Evolutionary conservation across 345 rosid species (phyloP).

Genomic region (Firmiana major): DNA sequence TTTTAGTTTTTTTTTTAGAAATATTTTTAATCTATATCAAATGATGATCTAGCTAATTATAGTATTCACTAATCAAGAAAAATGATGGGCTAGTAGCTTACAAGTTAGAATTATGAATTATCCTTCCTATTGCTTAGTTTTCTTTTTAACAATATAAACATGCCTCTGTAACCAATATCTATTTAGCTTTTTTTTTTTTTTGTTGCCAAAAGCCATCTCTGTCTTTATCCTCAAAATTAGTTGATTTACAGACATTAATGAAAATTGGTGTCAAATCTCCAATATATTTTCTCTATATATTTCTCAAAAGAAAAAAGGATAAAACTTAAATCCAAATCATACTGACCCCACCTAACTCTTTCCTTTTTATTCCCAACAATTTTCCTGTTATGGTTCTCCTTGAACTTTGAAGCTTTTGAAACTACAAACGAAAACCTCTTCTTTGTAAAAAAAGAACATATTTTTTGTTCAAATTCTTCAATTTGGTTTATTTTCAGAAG

Average conservation of each 20-base stretch:
- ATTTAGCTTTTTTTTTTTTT: no score
- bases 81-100: no score
- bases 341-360: slow-evolving; percentile 7
- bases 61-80: no score
- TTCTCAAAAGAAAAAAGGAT: slow-evolving; percentile 3
- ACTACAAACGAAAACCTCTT: no score
- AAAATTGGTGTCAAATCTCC: not conserved
- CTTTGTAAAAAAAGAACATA: not conserved
- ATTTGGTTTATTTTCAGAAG: slow-evolving; percentile 13
- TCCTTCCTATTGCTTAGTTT: no score
- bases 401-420: not conserved
- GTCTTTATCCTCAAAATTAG: slow-evolving; percentile 1
- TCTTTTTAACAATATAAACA: no score
- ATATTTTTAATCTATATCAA: no score
- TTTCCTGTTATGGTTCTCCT: not conserved
- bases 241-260: slow-evolving; percentile 1
- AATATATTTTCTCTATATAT: not conserved
- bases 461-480: slow-evolving; percentile 3
- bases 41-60: no score
- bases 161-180: no score
- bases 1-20: no score
- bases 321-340: slow-evolving; percentile 16
- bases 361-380: not conserved
- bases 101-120: no score
- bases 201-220: no score